Conservation (phyloP, 164 flowering plant species). For the Warburgia ugandensis region DNA sequence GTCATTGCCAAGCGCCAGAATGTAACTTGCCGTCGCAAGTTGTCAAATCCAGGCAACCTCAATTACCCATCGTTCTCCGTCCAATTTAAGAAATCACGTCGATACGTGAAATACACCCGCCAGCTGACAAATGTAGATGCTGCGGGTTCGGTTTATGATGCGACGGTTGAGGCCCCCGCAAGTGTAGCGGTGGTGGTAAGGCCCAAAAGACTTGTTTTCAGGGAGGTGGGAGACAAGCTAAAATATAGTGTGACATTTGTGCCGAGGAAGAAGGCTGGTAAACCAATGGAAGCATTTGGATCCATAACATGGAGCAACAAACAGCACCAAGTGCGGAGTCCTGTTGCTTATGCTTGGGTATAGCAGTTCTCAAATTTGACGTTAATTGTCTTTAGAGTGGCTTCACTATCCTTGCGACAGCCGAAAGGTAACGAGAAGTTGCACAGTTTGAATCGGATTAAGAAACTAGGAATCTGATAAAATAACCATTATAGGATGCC, state of each 20-base stretch:
- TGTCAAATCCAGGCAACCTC: slow-evolving; percentile 49
- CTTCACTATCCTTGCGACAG: no score
- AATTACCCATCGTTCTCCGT: slow-evolving; percentile 66
- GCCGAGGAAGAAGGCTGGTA: slow-evolving; percentile 23
- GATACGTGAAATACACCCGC: slow-evolving; percentile 51
- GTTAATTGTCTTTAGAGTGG: no score
- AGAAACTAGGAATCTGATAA: no score
- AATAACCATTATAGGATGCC: no score
- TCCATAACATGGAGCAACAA: slow-evolving; percentile 50
- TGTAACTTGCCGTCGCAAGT: slow-evolving; percentile 41
- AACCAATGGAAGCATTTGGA: no score
- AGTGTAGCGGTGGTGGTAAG: slow-evolving; percentile 39
- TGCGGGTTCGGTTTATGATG: slow-evolving; percentile 40
- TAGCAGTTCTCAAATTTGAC: no score
- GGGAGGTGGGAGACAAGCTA: slow-evolving; percentile 46
- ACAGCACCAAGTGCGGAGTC: slow-evolving; percentile 60
- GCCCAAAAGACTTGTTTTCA: slow-evolving; percentile 52
- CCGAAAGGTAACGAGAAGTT: no score
- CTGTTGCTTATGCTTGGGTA: slow-evolving; percentile 69
- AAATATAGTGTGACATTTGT: slow-evolving; percentile 69
- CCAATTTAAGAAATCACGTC: slow-evolving; percentile 29
- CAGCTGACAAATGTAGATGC: slow-evolving; percentile 70
- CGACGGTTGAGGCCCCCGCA: slow-evolving; percentile 35
- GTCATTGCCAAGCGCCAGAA: slow-evolving; percentile 38
- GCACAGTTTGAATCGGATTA: no score